These are phyloP conservation scores for Podospora comata DNA, from an alignment of 495 filamentous ascomycete species.

Conservation along the genomic window DNA sequence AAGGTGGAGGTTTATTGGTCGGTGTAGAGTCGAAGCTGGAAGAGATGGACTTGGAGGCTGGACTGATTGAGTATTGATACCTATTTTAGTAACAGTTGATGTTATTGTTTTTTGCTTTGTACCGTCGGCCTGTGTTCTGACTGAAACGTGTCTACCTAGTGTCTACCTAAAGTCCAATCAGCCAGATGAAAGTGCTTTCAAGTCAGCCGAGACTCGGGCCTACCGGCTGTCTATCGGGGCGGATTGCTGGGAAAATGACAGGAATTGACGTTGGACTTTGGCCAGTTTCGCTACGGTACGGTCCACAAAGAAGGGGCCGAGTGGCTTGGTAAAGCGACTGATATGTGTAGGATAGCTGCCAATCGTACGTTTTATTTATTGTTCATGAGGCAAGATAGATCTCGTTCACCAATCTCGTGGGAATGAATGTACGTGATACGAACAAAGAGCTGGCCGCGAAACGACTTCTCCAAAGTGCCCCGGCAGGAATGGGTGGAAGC, in stretches of 20 bases:
- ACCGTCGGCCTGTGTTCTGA: background rate
- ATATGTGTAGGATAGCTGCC: background rate
- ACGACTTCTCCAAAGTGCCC: no score
- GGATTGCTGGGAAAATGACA: background rate
- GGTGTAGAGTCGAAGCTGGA: conserved; percentile 37
- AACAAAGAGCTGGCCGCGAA: background rate
- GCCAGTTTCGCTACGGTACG: background rate
- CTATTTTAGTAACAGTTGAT: background rate
- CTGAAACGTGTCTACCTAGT: background rate
- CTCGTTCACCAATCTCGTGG: background rate
- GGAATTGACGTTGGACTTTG: background rate
- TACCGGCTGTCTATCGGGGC: background rate
- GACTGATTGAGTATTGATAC: background rate
- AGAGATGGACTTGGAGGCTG: no score
- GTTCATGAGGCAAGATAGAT: background rate
- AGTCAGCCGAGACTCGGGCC: background rate
- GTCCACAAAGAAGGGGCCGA: background rate
- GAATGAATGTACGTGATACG: background rate
- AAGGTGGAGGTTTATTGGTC: conserved; percentile 63
- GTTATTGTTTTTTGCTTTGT: background rate
- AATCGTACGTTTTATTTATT: no score
- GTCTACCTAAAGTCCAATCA: no score
- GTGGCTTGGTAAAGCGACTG: background rate
- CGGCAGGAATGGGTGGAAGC: no score
- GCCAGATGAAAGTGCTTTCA: background rate